These are phyloP conservation scores for Hypericum androsaemum DNA, from an alignment of 345 rosid genomes.

Conservation along the genomic window DNA sequence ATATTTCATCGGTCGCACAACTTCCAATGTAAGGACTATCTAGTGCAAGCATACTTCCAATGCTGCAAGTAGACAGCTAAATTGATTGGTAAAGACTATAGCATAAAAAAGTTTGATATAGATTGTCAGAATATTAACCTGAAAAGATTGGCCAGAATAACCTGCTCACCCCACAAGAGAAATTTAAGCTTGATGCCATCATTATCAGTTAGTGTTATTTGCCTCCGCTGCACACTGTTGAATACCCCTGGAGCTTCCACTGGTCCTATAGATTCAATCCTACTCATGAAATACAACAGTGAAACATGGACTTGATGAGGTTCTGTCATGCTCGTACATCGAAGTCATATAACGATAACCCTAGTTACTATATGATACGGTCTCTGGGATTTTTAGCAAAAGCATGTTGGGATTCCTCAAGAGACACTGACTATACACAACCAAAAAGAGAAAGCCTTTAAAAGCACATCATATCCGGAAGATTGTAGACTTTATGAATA, in stretches of 20 bases:
- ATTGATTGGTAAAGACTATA: constrained; percentile 3
- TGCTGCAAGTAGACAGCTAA: constrained; percentile 33
- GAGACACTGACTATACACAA: too few relatives aligned
- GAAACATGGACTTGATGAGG: too few relatives aligned
- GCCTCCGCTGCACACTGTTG: constrained; percentile 45
- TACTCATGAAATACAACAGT: constrained; percentile 18
- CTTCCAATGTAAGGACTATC: constrained; percentile 77
- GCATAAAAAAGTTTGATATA: constrained; percentile 7
- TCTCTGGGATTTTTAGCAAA: too few relatives aligned
- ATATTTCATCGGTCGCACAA: constrained; percentile 38
- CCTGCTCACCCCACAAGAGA: constrained; percentile 88
- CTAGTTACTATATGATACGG: too few relatives aligned
- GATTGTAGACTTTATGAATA: background rate
- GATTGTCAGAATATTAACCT: constrained; percentile 43
- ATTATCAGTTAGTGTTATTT: constrained; percentile 60
- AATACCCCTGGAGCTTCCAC: constrained; percentile 49
- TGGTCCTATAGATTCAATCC: constrained; percentile 77
- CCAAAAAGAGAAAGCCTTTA: too few relatives aligned
- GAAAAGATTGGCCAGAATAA: constrained; percentile 65
- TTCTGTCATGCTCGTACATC: background rate
- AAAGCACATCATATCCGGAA: background rate
- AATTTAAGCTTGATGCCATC: constrained; percentile 57
- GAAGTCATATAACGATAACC: background rate
- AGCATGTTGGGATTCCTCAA: too few relatives aligned
- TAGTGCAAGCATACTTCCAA: constrained; percentile 82